phyloP scores from a whole-genome alignment of 2,329 filamentous ascomycete genomes.

The Penicillium olsonii region DNA sequence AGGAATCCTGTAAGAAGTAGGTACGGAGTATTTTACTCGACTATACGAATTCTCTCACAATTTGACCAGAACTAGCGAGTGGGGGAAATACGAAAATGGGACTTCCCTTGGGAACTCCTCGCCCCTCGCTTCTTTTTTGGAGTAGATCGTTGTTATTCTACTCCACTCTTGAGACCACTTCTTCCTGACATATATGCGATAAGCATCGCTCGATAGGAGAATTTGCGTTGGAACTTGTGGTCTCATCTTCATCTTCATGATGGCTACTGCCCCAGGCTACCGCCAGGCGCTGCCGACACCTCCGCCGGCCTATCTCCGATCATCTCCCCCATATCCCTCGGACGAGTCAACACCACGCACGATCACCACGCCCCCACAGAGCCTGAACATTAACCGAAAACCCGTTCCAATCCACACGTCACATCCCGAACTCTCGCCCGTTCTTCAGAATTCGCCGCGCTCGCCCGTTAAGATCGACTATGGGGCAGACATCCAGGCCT shows the following conservation, averaged over 20 bases:
- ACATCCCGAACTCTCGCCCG: slow-evolving; percentile 21
- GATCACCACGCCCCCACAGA: slow-evolving; percentile 22
- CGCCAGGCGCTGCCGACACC: slow-evolving; percentile 41
- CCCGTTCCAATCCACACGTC: slow-evolving; percentile 19
- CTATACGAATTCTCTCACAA: background rate
- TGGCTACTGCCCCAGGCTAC: slow-evolving; percentile 31
- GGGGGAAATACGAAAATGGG: background rate
- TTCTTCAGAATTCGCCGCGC: slow-evolving; percentile 33
- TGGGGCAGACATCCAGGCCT: slow-evolving; percentile 26
- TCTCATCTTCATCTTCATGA: slow-evolving; percentile 15
- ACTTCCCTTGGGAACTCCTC: background rate
- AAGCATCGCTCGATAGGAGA: background rate
- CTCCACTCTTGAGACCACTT: slow-evolving; percentile 2
- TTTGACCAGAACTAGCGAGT: background rate
- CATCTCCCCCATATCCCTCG: slow-evolving; percentile 35
- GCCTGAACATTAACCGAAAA: slow-evolving; percentile 29
- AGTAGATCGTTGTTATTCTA: background rate
- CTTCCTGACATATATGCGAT: background rate
- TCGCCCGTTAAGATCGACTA: slow-evolving; percentile 38
- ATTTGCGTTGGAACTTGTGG: background rate
- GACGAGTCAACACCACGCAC: slow-evolving; percentile 27
- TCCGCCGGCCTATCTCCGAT: slow-evolving; percentile 46
- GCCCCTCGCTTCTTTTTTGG: slow-evolving; percentile 1
- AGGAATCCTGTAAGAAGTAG: background rate
- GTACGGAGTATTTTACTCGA: background rate